Evolutionary conservation across 352 stramenopile genomes (phyloP), one percentile per base, ranked within the genome.

Genomic region (Pythium insidiosum): DNA sequence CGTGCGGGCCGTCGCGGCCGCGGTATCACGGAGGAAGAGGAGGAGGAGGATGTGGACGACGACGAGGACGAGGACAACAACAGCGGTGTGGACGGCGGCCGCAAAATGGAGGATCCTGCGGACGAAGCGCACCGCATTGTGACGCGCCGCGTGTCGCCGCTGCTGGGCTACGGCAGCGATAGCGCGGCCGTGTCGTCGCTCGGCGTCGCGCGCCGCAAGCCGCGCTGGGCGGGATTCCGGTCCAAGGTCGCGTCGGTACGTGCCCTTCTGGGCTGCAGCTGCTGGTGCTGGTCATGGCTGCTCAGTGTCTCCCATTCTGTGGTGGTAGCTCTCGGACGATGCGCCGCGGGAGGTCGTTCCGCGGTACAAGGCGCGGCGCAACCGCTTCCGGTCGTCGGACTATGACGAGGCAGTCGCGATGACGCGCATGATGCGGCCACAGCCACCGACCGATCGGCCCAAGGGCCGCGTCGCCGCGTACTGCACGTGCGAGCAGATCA

Each of bases 401-500:
- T 55, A 23, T 33, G 61, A 78, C 38, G 62, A 75, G 16, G 63
- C 61, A 12, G n/a, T 76, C 16, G 63, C 56, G 3, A 44, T 50
- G 20, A 40, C 34, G 36, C 58, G 66, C 47, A 46, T 61, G 19
- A 62, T 61, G 38, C 60, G 59, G 23, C 49, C 20, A 3, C 48
- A 60, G 35, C 61, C 61, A 34, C 66, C 65, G 9, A 70, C 53
- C 1, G 57, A 72, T 36, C 45, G 45, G 1, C 54, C 60, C 22
- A 81, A 70, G 44, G 55, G 58, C n/a, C 68, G 75, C 34, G 66
- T 83, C 11, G 68, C 70, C 1, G 66, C 72, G 23, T 88, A 88
- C 42, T 88, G 74, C 48, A 78, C 70, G 23, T 86, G 76, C 43
- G 72, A 88, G 31, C 69, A 69, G 37, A 69, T 91, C 23, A 59